Evolutionary conservation across 1,284 basidiomycete genomes (phyloP).

Genomic region (Malassezia psittaci): DNA sequence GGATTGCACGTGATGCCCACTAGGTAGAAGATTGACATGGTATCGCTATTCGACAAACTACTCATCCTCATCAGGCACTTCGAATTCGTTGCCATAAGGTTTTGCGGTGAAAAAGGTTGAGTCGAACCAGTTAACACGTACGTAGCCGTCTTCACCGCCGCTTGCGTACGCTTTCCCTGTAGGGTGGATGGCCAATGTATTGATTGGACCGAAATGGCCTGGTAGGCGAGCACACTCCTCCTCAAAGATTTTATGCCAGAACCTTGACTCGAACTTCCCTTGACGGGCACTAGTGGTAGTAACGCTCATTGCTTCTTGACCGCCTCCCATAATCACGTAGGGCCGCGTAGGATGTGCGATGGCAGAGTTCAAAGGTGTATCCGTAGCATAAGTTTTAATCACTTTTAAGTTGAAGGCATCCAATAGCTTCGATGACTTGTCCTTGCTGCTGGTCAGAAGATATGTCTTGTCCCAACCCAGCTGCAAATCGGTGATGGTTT

Average conservation of each 20-base stretch:
- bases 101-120: conserved; percentile 41
- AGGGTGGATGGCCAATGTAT: conserved; percentile 92
- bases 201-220: conserved; percentile 77
- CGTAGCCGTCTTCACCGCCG: conserved; percentile 84
- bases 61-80: conserved; percentile 41
- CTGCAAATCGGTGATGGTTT: conserved; percentile 69
- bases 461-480: conserved; percentile 80
- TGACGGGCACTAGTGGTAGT: conserved; percentile 86
- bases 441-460: conserved; percentile 91
- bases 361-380: conserved; percentile 92
- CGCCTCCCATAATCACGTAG: conserved; percentile 70
- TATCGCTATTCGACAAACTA: conserved; percentile 14
- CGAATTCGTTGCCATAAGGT: conserved; percentile 44
- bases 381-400: conserved; percentile 84
- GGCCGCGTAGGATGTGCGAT: conserved; percentile 73
- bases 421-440: conserved; percentile 86
- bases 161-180: conserved; percentile 79
- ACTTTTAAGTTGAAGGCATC: conserved; percentile 77
- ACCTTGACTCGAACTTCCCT: conserved; percentile 94
- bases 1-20: conserved; percentile 9
- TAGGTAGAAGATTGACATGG: not conserved
- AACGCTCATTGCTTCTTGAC: conserved; percentile 95
- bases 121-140: conserved; percentile 48
- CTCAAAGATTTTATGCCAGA: conserved; percentile 97
- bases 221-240: conserved; percentile 87